These are phyloP conservation scores for Chalaropsis ovoidea DNA, from an alignment of 2,329 filamentous ascomycete species.

Conservation along the genomic window DNA sequence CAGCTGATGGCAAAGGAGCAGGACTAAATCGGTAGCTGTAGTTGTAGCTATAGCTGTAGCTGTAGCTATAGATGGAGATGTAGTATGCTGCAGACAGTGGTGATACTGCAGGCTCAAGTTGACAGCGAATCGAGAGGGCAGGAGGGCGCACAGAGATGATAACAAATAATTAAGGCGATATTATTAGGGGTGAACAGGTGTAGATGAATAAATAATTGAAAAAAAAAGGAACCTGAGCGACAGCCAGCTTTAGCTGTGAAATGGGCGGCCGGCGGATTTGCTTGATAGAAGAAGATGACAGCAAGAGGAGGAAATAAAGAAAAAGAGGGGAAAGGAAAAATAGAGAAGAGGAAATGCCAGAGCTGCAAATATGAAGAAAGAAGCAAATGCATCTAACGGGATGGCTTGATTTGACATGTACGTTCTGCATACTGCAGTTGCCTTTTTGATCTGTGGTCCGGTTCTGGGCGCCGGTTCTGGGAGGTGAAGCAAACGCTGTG, in stretches of 20 bases:
- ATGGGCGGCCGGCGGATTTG: not conserved
- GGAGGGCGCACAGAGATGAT: not conserved
- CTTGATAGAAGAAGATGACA: not conserved
- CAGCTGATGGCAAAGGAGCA: slow-evolving; percentile 5
- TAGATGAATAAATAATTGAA: slow-evolving; percentile 3
- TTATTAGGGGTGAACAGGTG: not conserved
- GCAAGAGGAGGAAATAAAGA: not conserved
- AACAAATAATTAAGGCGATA: not conserved
- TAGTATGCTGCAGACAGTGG: no score
- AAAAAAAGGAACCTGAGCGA: not conserved
- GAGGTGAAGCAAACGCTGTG: not conserved
- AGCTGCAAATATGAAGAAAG: not conserved
- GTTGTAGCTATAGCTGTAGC: not conserved
- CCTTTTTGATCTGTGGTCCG: not conserved
- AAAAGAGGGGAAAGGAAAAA: not conserved
- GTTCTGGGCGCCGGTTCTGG: not conserved
- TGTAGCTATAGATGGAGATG: not conserved
- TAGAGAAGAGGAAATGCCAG: not conserved
- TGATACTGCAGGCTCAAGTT: not conserved
- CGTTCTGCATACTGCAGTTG: slow-evolving; percentile 16
- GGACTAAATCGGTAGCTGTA: not conserved
- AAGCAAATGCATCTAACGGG: slow-evolving; percentile 11
- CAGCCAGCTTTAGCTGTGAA: not conserved
- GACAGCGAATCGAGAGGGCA: not conserved
- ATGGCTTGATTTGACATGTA: slow-evolving; percentile 12